phyloP scores from a whole-genome alignment of 164 flowering plant genomes.

The Liriodendron chinense region DNA sequence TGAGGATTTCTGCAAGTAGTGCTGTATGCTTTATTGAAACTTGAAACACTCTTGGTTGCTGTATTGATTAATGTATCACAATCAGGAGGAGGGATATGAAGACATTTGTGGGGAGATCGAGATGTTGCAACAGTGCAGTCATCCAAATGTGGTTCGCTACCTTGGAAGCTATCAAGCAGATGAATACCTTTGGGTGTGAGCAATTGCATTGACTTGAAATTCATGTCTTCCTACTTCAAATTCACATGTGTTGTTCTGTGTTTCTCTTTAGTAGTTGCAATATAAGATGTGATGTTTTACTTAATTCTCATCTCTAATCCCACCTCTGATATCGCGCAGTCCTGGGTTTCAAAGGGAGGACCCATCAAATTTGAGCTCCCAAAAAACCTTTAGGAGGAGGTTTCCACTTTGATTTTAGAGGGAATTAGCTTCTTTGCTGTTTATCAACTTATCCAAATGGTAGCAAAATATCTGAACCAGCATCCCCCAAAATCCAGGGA shows the following conservation, averaged over 20 bases:
- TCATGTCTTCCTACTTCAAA: not conserved
- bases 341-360: too few relatives aligned
- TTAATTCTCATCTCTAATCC: not conserved
- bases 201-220: not conserved
- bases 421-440: not conserved
- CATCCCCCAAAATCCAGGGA: not conserved
- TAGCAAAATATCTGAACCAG: not conserved
- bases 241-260: too few relatives aligned
- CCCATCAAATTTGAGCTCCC: too few relatives aligned
- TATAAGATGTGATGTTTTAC: not conserved
- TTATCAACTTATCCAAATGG: not conserved
- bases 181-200: constrained; percentile 91
- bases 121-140: constrained; percentile 98
- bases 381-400: too few relatives aligned
- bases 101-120: constrained; percentile 99
- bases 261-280: not conserved
- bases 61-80: not conserved
- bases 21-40: not conserved
- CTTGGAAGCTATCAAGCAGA: constrained; percentile 99
- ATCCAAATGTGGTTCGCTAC: constrained; percentile 98
- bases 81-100: constrained; percentile 99
- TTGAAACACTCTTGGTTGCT: not conserved
- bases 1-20: not conserved
- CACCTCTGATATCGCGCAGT: not conserved
- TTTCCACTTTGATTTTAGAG: too few relatives aligned